Evolutionary conservation across 139 green algal species (phyloP).

Genomic region (Desmodesmus armatus): DNA sequence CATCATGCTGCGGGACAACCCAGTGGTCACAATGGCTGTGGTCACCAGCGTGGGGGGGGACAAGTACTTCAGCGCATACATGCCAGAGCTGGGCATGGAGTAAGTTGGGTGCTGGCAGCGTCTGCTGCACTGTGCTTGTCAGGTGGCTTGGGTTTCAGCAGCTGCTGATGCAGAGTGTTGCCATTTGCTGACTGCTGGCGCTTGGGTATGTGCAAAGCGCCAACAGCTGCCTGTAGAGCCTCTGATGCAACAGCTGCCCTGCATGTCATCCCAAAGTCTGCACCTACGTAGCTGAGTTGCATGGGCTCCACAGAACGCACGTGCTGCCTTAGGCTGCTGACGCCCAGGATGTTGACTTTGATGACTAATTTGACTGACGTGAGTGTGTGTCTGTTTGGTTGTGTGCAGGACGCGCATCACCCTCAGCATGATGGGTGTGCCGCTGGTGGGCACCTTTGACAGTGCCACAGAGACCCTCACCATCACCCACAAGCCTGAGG

Average conservation of each 20-base stretch:
- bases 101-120: neutral
- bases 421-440: constrained; percentile 42
- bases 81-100: constrained; percentile 81
- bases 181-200: neutral
- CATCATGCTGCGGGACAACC: constrained; percentile 71
- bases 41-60: constrained; percentile 74
- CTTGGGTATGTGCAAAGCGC: neutral
- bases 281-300: too few relatives aligned
- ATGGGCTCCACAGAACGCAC: too few relatives aligned
- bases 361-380: neutral
- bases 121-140: neutral
- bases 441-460: constrained; percentile 24
- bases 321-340: too few relatives aligned
- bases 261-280: too few relatives aligned
- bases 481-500: constrained; percentile 28
- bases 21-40: constrained; percentile 64
- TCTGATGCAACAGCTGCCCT: neutral
- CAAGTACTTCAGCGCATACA: constrained; percentile 83
- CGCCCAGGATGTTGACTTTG: neutral
- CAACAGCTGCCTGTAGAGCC: neutral
- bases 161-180: neutral
- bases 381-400: neutral
- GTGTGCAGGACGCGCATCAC: constrained; percentile 35
- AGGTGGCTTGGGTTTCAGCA: neutral
- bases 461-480: constrained; percentile 33